Evolutionary conservation across 1,284 basidiomycete species (phyloP).

Genomic region (Boletus calvinii): DNA sequence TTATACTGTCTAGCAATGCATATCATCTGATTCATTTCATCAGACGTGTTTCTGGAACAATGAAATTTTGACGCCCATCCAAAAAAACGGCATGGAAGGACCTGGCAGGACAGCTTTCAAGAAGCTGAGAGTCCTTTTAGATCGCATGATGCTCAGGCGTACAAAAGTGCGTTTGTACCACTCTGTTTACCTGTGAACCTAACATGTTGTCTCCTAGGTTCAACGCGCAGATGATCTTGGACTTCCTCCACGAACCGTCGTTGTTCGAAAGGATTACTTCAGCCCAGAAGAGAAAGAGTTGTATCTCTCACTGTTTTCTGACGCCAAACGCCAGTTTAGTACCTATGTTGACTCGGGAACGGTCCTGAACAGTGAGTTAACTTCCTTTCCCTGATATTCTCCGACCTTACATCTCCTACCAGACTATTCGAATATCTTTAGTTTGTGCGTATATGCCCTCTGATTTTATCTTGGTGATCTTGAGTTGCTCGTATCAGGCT

Average conservation of each 20-base stretch:
- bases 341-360: conserved; percentile 93
- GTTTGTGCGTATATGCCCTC: conserved; percentile 49
- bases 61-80: conserved; percentile 92
- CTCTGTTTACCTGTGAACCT: background rate
- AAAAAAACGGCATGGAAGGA: conserved; percentile 75
- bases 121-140: conserved; percentile 86
- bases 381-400: background rate
- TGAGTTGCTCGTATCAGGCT: conserved; percentile 42
- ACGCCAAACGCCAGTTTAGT: conserved; percentile 88
- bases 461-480: background rate
- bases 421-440: conserved; percentile 97
- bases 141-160: conserved; percentile 94
- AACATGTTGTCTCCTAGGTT: conserved; percentile 61
- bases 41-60: conserved; percentile 90
- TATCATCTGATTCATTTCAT: conserved; percentile 3
- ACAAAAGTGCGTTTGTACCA: conserved; percentile 56
- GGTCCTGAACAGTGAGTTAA: conserved; percentile 79
- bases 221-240: conserved; percentile 97
- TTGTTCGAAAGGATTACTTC: conserved; percentile 90
- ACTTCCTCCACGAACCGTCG: conserved; percentile 91
- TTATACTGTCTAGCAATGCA: background rate
- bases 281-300: conserved; percentile 97
- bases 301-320: conserved; percentile 89
- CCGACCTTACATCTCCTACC: conserved; percentile 13
- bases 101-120: conserved; percentile 83